Percentiles rank a stretch among this genome's conserved stretches.
phyloP scores from a whole-genome alignment of 116 monocot species.

The Papilionanthe hybrid region DNA sequence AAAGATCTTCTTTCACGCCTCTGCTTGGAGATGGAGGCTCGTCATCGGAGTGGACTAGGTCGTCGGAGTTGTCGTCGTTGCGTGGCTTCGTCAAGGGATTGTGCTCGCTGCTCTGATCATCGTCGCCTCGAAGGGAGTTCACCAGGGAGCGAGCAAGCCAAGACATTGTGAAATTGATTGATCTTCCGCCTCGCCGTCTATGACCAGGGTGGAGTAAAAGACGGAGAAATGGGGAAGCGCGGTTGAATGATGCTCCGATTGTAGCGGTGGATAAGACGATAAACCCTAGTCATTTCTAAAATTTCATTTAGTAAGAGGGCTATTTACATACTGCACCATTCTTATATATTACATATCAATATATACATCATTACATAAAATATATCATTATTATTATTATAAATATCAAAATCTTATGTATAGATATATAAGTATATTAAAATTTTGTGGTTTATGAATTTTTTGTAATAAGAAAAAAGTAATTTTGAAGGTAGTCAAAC shows the following conservation, averaged over 20 bases:
- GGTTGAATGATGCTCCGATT: not conserved
- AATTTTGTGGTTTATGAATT: too few relatives aligned
- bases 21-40: slow-evolving; percentile 5
- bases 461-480: too few relatives aligned
- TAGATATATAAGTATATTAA: too few relatives aligned
- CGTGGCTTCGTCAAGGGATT: not conserved
- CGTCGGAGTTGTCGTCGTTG: not conserved
- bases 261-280: not conserved
- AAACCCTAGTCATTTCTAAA: too few relatives aligned
- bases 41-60: slow-evolving; percentile 3
- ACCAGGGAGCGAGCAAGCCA: slow-evolving; percentile 24
- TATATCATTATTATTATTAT: too few relatives aligned
- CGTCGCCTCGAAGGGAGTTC: slow-evolving; percentile 17
- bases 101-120: slow-evolving; percentile 5
- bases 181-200: slow-evolving; percentile 4
- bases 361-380: too few relatives aligned
- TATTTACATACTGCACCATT: too few relatives aligned
- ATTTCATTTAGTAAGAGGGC: too few relatives aligned
- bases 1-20: slow-evolving; percentile 24
- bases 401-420: too few relatives aligned
- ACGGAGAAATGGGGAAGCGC: not conserved
- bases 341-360: too few relatives aligned
- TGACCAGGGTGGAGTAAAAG: not conserved
- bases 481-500: too few relatives aligned
- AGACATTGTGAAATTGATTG: slow-evolving; percentile 9